Conservation (phyloP, 2,329 filamentous ascomycete genomes). For the Fusarium sp. region DNA sequence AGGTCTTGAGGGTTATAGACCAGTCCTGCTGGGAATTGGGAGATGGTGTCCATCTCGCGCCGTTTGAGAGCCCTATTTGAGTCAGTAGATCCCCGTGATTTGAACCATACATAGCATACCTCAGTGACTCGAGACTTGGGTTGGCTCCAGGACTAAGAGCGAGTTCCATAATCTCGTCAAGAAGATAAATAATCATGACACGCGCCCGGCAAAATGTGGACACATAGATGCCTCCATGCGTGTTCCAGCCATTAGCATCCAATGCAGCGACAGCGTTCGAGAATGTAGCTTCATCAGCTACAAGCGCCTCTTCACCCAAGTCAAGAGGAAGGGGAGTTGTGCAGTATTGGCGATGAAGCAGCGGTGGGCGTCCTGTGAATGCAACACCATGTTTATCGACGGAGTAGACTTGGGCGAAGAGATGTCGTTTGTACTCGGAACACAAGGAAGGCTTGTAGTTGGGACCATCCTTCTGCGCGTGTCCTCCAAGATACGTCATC, state of each 20-base stretch:
- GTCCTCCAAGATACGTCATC: slow-evolving; percentile 16
- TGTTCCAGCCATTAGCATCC: slow-evolving; percentile 54
- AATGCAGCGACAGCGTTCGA: slow-evolving; percentile 30
- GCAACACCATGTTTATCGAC: slow-evolving; percentile 53
- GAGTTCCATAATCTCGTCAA: slow-evolving; percentile 47
- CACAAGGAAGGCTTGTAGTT: slow-evolving; percentile 16
- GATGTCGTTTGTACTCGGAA: slow-evolving; percentile 30
- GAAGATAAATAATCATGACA: slow-evolving; percentile 36
- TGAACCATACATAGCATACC: background rate
- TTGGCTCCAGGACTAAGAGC: slow-evolving; percentile 26
- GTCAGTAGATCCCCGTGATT: background rate
- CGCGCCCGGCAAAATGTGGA: slow-evolving; percentile 46
- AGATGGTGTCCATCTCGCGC: background rate
- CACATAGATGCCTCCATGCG: slow-evolving; percentile 43
- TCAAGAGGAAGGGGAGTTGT: slow-evolving; percentile 56
- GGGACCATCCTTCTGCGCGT: background rate
- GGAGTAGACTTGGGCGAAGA: slow-evolving; percentile 49
- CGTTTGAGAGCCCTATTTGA: slow-evolving; percentile 9
- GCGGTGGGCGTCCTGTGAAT: slow-evolving; percentile 56
- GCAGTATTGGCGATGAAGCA: slow-evolving; percentile 44
- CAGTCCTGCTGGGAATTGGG: slow-evolving; percentile 6
- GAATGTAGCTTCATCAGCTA: slow-evolving; percentile 40
- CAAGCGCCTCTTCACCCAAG: slow-evolving; percentile 51
- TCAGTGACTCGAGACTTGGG: background rate
- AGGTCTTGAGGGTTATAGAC: slow-evolving; percentile 5